Evolutionary conservation across 140 eudicot genomes (phyloP), one percentile per base, ranked within the genome.

Genomic region (Stevia rebaudiana): DNA sequence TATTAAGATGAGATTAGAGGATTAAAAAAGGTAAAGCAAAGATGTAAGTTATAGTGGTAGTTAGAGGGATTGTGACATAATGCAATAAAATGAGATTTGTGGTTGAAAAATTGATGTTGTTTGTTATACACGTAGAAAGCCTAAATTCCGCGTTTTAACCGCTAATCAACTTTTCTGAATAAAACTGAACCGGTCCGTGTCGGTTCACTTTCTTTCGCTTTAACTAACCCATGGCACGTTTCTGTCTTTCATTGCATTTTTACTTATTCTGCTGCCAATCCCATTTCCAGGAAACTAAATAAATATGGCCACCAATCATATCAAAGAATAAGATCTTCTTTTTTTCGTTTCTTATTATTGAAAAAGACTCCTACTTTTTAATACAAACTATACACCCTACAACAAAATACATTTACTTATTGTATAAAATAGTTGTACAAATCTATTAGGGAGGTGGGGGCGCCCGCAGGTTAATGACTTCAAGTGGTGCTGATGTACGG

Each of bases 81-180:
- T 36, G 65, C 65, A 59, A 36, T 59, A 36, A 11, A 5, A 37
- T 4, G 31, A 30, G 65, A 59, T 59, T 9, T 59, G 65, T 59
- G 63, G 63, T 57, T 33, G 63, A 1, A 33, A 33, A 57, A 57
- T 57, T 57, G 63, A 57, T 33, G 63, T 31, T 33, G 46, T 58
- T 58, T 36, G 46, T 15, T 18, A 2, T 17, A 59, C 65, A 59
- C 65, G 65, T 59, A 47, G 46, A 59, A 59, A 59, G 65, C 65
- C 17, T 59, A 59, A 58, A 59, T 59, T 36, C 65, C 65, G 65
- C 65, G 65, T 59, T 59, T 59, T 35, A 59, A 16, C 65, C 33
- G 65, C 65, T 59, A 59, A 59, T 59, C 65, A 58, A 58, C 47
- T 36, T 58, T 58, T 58, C 35, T 36, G 15, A 59, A 35, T 17